A percentile compares a stretch with the other conserved stretches of the same genome.
Conservation (phyloP, 768 basidiomycete species). For the Mycena epipterygia region DNA sequence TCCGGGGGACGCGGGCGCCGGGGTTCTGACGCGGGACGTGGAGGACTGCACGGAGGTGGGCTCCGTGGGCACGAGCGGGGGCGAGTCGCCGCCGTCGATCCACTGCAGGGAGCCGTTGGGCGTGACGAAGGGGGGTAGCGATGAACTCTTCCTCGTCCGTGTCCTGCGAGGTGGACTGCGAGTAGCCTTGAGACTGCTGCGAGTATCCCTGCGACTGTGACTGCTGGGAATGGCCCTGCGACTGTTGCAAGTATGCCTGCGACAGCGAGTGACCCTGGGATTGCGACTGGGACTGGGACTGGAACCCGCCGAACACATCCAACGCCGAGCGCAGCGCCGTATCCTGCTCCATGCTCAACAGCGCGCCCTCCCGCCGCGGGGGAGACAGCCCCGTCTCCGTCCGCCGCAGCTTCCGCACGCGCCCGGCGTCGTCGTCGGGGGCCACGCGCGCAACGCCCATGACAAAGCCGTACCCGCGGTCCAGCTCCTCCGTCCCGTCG, state of each 20-base stretch:
- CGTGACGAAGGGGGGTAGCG: conserved; percentile 66
- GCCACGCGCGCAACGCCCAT: conserved; percentile 27
- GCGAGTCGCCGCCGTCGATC: conserved; percentile 29
- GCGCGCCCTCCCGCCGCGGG: conserved; percentile 16
- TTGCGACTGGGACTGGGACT: conserved; percentile 33
- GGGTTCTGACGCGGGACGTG: background rate
- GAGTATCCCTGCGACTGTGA: conserved; percentile 5
- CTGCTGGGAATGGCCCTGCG: conserved; percentile 39
- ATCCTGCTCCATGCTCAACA: conserved; percentile 17
- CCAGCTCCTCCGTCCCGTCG: conserved; percentile 27
- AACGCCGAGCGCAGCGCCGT: conserved; percentile 6
- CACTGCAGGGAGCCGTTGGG: conserved; percentile 69
- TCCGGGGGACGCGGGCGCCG: background rate
- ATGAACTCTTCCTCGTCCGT: conserved; percentile 55
- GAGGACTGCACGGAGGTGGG: conserved; percentile 4
- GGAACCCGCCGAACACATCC: conserved; percentile 16
- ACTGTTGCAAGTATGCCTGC: conserved; percentile 34
- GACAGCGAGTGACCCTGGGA: conserved; percentile 1
- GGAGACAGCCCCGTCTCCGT: background rate
- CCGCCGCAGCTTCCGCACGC: conserved; percentile 19
- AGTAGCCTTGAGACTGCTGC: conserved; percentile 38
- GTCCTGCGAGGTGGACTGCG: conserved; percentile 16
- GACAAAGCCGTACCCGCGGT: conserved; percentile 22
- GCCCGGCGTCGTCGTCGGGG: background rate
- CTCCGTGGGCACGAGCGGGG: conserved; percentile 24